phyloP scores from a whole-genome alignment of 257 asterid species.

The Ocimum tenuiflorum region DNA sequence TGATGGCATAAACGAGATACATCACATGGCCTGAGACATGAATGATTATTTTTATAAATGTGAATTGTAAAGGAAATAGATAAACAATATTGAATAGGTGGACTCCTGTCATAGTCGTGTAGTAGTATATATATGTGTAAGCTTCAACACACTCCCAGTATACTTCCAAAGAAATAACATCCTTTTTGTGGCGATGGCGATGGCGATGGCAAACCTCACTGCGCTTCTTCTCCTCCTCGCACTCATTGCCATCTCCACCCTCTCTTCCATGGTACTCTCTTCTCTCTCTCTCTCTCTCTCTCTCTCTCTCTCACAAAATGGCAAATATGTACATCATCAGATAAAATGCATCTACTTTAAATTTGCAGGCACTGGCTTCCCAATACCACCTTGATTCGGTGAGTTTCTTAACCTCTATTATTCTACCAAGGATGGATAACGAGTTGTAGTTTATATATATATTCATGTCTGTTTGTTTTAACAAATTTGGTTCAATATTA shows the following conservation, averaged over 20 bases:
- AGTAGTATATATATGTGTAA: no score
- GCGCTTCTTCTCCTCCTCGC: conserved; percentile 29
- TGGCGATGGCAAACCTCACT: conserved; percentile 36
- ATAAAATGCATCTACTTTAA: not conserved
- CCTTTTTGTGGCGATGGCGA: conserved; percentile 1
- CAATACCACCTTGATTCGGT: conserved; percentile 29
- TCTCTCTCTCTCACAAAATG: not conserved
- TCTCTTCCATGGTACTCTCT: conserved; percentile 19
- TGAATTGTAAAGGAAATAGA: no score
- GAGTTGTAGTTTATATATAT: no score
- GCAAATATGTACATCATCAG: no score
- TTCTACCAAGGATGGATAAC: not conserved
- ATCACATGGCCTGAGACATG: no score
- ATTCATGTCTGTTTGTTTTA: no score
- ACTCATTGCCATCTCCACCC: conserved; percentile 21
- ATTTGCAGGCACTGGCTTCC: conserved; percentile 21
- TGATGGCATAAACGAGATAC: no score
- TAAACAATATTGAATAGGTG: no score
- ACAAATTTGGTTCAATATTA: not conserved
- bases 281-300: not conserved
- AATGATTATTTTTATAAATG: no score
- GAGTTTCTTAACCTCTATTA: not conserved
- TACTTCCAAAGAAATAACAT: not conserved
- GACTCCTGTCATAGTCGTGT: no score
- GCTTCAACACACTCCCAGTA: not conserved